Evolutionary conservation across 805 yeast genomes (phyloP).

Genomic region (Metschnikowia hibisci): DNA sequence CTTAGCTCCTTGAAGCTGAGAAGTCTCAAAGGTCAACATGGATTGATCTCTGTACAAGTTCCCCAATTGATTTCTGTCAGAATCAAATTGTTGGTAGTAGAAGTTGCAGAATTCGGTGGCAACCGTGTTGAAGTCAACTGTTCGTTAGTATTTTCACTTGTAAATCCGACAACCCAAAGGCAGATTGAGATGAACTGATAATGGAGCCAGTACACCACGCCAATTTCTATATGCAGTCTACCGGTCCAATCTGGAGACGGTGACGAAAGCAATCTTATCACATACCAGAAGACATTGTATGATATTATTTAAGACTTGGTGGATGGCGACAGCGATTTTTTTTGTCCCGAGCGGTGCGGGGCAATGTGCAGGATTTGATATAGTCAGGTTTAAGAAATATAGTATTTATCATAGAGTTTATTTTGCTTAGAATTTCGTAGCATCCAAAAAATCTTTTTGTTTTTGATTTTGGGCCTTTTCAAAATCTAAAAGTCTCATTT

Average conservation of each 20-base stretch:
- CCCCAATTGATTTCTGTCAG: slow-evolving; percentile 88
- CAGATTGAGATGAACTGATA: too few species aligned
- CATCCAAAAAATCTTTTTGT: too few species aligned
- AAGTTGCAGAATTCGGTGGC: slow-evolving; percentile 84
- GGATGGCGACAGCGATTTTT: not conserved
- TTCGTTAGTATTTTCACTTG: slow-evolving; percentile 11
- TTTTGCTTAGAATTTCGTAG: too few species aligned
- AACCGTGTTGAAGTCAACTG: slow-evolving; percentile 44
- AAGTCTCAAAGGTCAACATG: slow-evolving; percentile 94
- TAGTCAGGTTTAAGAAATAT: too few species aligned
- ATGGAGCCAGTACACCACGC: too few species aligned
- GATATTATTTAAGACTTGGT: not conserved
- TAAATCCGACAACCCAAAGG: not conserved
- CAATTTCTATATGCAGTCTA: too few species aligned
- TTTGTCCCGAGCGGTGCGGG: slow-evolving; percentile 1
- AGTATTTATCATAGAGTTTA: too few species aligned
- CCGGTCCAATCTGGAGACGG: too few species aligned
- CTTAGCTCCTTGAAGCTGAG: slow-evolving; percentile 92
- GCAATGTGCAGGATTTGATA: slow-evolving; percentile 3
- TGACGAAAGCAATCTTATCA: not conserved
- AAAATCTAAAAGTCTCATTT: too few species aligned
- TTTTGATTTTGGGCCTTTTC: too few species aligned
- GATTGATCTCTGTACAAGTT: slow-evolving; percentile 94
- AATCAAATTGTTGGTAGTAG: slow-evolving; percentile 92
- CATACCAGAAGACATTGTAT: slow-evolving; percentile 3